Conservation (phyloP, 805 yeast species). For the Monosporozyma solicola region DNA sequence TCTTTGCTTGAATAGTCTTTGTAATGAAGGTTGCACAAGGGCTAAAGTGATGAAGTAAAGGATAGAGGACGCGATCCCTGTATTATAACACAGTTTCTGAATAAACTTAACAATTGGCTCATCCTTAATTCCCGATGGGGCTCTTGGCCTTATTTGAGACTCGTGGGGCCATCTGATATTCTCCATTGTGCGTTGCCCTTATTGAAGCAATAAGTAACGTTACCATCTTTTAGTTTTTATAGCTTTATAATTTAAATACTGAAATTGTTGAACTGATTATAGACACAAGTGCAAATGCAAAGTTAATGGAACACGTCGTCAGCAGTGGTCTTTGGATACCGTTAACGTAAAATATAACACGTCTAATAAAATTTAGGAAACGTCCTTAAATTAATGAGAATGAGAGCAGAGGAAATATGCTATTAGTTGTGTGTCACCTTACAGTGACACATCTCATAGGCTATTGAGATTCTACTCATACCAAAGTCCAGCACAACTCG, state of each 20-base stretch:
- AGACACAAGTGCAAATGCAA: too few relatives aligned
- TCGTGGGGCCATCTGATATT: conserved; percentile 19
- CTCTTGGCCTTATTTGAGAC: conserved; percentile 9
- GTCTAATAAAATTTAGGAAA: too few relatives aligned
- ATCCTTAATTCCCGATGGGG: conserved; percentile 4
- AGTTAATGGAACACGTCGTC: too few relatives aligned
- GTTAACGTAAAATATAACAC: too few relatives aligned
- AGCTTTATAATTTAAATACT: background rate
- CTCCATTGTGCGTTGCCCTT: background rate
- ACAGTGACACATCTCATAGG: too few relatives aligned
- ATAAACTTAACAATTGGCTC: conserved; percentile 17
- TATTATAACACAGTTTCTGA: conserved; percentile 23
- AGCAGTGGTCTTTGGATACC: too few relatives aligned
- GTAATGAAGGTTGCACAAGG: conserved; percentile 35
- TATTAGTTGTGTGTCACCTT: too few relatives aligned
- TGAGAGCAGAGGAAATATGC: too few relatives aligned
- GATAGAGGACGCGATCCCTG: conserved; percentile 20
- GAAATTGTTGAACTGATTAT: background rate
- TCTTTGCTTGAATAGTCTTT: conserved; percentile 34
- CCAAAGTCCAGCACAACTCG: too few relatives aligned
- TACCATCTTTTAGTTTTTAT: background rate
- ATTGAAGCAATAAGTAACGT: background rate
- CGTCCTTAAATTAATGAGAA: too few relatives aligned
- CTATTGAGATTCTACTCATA: too few relatives aligned
- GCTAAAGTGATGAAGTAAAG: conserved; percentile 13